Evolutionary conservation across 1,139 yeast genomes (phyloP).

Genomic region (Suhomyces panamericanus): DNA sequence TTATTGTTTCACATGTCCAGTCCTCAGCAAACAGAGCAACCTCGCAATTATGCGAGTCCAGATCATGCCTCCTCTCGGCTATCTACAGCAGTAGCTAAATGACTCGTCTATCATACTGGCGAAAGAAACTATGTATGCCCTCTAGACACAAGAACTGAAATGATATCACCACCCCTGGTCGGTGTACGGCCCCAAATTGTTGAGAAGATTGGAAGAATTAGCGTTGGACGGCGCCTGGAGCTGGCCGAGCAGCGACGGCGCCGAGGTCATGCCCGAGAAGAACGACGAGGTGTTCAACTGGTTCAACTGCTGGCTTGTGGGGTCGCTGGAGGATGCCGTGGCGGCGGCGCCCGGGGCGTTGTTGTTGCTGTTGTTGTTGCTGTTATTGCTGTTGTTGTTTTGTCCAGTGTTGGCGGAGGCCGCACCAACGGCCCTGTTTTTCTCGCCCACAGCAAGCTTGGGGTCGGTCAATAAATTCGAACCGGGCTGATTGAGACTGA

Average conservation of each 20-base stretch:
- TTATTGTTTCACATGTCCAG: no score
- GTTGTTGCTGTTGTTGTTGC: not conserved
- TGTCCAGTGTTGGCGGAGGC: not conserved
- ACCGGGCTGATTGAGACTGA: conserved; percentile 4
- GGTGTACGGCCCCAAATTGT: conserved; percentile 11
- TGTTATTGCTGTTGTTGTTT: not conserved
- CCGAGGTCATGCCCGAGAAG: conserved; percentile 10
- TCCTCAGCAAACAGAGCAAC: no score
- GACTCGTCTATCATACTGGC: no score
- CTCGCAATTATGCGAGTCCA: no score
- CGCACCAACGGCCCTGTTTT: conserved; percentile 1
- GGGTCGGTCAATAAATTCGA: conserved; percentile 5
- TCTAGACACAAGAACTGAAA: conserved; percentile 3
- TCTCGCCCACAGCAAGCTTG: conserved; percentile 4
- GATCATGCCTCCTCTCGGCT: not conserved
- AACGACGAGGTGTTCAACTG: conserved; percentile 12
- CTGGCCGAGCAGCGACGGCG: not conserved
- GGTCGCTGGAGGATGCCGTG: conserved; percentile 4
- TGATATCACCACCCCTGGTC: conserved; percentile 13
- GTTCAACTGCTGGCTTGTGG: conserved; percentile 9
- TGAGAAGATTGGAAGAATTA: conserved; percentile 7
- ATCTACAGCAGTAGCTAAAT: not conserved
- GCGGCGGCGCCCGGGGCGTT: not conserved
- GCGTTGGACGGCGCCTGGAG: not conserved
- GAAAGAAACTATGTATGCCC: not conserved